phyloP scores from a whole-genome alignment of 2,329 filamentous ascomycete species.

The Sporothrix brunneoviolacea region DNA sequence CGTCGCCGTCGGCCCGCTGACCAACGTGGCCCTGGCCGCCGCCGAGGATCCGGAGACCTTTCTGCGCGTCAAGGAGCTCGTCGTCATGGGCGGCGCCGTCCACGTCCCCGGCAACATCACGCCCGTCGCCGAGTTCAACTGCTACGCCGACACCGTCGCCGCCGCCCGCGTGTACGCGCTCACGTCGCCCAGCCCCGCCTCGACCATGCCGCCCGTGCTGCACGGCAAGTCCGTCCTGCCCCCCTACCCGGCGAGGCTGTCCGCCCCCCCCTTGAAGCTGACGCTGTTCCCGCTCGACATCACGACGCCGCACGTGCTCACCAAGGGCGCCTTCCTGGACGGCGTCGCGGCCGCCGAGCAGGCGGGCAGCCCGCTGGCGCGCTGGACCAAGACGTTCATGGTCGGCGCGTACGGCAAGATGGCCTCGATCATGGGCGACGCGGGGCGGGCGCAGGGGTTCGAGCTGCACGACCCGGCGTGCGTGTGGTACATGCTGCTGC shows the following conservation, averaged over 20 bases:
- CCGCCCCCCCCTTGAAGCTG: constrained; percentile 56
- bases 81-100: constrained; percentile 91
- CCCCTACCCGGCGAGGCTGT: constrained; percentile 58
- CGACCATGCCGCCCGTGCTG: constrained; percentile 70
- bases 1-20: constrained; percentile 81
- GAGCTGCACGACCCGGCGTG: constrained; percentile 73
- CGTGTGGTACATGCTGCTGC: constrained; percentile 69
- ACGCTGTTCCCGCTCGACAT: constrained; percentile 72
- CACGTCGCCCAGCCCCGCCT: constrained; percentile 64
- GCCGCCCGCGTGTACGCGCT: constrained; percentile 71
- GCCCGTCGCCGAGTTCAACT: constrained; percentile 91
- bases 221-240: constrained; percentile 44
- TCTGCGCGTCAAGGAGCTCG: constrained; percentile 78
- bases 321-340: constrained; percentile 50
- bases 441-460: constrained; percentile 50
- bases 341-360: constrained; percentile 49
- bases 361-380: constrained; percentile 63
- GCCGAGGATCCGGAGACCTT: constrained; percentile 85
- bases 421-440: constrained; percentile 53
- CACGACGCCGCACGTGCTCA: constrained; percentile 63
- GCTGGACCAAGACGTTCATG: constrained; percentile 68
- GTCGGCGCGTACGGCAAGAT: constrained; percentile 64
- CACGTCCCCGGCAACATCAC: constrained; percentile 73
- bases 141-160: constrained; percentile 77
- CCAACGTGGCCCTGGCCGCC: constrained; percentile 87